Evolutionary conservation across 495 filamentous ascomycete species (phyloP), one percentile per base, ranked within the genome.

Genomic region (Penicillium soppii): DNA sequence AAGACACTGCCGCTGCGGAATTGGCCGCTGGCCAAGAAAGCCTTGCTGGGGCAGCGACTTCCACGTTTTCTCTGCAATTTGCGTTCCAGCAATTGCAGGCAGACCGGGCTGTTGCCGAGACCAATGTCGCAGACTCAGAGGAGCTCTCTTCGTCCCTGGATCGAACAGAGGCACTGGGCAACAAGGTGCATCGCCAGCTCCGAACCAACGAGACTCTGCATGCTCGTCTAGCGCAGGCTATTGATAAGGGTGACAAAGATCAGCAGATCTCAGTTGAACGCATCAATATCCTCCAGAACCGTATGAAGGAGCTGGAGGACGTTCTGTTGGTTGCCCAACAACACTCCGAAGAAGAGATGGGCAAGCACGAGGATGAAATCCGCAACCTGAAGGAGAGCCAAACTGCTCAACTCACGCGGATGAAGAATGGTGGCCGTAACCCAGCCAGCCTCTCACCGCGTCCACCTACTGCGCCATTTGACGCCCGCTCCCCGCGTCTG

Each of bases 281-380:
- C 55, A 97, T 98, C 69, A 90, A 87, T 43, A 74, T 84, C 42
- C 79, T 97, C 72, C 91, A 97, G 63, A 78, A 72, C 41, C 85
- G 81, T 33, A 84, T 98, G 47, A 87, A 88, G 63, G 69, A 74
- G 12, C 76, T 96, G 20, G 94, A 98, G 67, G 94, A 98, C 52
- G 82, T 82, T 50, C 80, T 97, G 13, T 73, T 96, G 44, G 68
- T 79, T 13, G 91, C 94, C 1, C 94, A 97, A 68, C 87, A 91
- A 39, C 74, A 86, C 29, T 90, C 90, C 15, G 94, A 98, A 70
- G 91, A 94, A 50, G 82, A 82, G 26, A 83, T 97, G 59, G 59
- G 79, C 40, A 82, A 81, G 42, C 89, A 96, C 62, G 94, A 97
- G 67, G 91, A 96, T 23, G 90, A 97, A 65, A 76, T 95, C 27